Conservation (phyloP, 2,329 filamentous ascomycete genomes). For the Pestalotiopsis sp. region DNA sequence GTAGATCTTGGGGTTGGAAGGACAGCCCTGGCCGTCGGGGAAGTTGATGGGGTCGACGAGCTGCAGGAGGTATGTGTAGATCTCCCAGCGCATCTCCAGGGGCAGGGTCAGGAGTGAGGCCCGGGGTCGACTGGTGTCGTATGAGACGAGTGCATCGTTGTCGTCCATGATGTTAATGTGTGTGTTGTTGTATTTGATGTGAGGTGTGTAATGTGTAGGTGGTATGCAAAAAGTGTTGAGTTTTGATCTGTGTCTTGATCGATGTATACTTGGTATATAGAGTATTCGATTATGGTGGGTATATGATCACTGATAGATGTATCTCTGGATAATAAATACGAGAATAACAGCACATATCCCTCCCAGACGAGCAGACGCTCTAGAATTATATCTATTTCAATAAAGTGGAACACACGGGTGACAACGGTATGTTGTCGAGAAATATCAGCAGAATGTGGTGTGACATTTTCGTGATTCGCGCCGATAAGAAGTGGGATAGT, state of each 20-base stretch:
- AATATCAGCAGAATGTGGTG: neutral
- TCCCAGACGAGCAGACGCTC: neutral
- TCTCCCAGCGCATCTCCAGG: constrained; percentile 46
- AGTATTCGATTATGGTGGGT: neutral
- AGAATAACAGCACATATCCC: neutral
- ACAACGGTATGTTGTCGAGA: neutral
- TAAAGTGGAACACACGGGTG: neutral
- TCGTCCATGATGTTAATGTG: neutral
- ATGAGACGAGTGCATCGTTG: neutral
- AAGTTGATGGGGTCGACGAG: constrained; percentile 25
- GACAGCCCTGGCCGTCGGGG: constrained; percentile 8
- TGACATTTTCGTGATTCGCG: neutral
- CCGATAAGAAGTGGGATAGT: constrained; percentile 4
- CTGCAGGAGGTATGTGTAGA: constrained; percentile 43
- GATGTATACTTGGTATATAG: neutral
- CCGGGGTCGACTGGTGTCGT: neutral
- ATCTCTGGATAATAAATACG: neutral
- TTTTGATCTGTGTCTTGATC: neutral
- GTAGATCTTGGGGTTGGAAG: constrained; percentile 31
- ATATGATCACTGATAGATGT: neutral
- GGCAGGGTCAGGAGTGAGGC: constrained; percentile 40
- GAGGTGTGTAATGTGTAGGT: too few relatives aligned
- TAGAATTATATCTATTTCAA: neutral
- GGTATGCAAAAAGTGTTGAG: neutral
- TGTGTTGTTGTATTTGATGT: too few relatives aligned